phyloP scores from a whole-genome alignment of 331 rosid genomes.

The Telfairia occidentalis region DNA sequence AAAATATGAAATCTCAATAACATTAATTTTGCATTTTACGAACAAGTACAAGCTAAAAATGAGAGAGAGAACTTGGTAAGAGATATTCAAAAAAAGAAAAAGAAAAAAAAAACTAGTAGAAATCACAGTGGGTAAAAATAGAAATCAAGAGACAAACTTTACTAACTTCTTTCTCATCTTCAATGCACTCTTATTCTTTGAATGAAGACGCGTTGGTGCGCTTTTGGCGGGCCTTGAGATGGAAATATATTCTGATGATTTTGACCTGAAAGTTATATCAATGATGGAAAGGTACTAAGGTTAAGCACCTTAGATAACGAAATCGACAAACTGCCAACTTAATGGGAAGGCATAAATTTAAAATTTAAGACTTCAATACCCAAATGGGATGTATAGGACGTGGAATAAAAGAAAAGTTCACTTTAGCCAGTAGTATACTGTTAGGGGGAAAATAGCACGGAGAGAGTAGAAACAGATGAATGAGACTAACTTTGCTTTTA shows the following conservation, averaged over 20 bases:
- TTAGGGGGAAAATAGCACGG: constrained; percentile 11
- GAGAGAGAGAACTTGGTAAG: not conserved
- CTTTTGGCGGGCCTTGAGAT: constrained; percentile 29
- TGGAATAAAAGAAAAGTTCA: not conserved
- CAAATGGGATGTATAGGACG: not conserved
- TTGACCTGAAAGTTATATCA: constrained; percentile 10
- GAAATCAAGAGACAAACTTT: constrained; percentile 5
- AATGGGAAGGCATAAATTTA: not conserved
- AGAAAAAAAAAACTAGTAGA: not conserved
- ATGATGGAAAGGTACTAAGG: constrained; percentile 1
- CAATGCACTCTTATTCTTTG: constrained; percentile 33
- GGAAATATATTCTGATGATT: constrained; percentile 34
- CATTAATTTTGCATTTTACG: not conserved
- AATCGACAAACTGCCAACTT: not conserved
- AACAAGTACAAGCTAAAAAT: not conserved
- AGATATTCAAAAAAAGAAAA: not conserved
- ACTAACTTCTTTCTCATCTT: constrained; percentile 65
- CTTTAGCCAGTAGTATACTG: not conserved
- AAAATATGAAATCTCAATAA: not conserved
- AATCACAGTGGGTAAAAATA: constrained; percentile 17
- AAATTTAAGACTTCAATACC: not conserved
- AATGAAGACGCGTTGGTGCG: constrained; percentile 23
- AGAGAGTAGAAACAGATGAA: constrained; percentile 15
- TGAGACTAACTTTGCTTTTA: constrained; percentile 58
- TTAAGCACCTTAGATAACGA: not conserved